A percentile compares a stretch with the other conserved stretches of the same genome.
Conservation (phyloP, 148 eudicot species). For the Rhododendron ovatum region DNA sequence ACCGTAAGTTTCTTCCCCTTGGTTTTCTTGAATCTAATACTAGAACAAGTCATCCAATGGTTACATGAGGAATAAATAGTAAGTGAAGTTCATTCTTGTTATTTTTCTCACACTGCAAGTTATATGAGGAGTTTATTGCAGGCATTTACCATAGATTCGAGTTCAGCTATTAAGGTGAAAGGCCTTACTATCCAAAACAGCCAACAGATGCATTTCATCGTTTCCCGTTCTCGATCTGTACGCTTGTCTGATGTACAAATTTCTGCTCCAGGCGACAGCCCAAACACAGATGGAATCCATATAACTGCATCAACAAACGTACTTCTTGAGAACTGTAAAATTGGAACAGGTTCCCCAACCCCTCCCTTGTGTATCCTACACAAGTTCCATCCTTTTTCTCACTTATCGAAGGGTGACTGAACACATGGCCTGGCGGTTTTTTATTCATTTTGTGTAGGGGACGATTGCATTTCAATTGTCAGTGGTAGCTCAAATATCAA, state of each 20-base stretch:
- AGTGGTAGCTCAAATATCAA: slow-evolving; percentile 81
- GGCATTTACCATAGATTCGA: slow-evolving; percentile 80
- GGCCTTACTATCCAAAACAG: slow-evolving; percentile 82
- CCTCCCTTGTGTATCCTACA: not conserved
- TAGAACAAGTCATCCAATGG: not conserved
- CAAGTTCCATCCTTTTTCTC: not conserved
- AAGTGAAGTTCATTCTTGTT: not conserved
- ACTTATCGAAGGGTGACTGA: not conserved
- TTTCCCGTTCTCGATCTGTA: slow-evolving; percentile 61
- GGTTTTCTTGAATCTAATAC: not conserved
- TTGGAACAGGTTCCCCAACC: slow-evolving; percentile 67
- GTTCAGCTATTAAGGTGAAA: slow-evolving; percentile 66
- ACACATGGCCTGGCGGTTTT: not conserved
- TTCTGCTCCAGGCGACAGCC: slow-evolving; percentile 94
- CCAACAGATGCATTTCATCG: slow-evolving; percentile 91
- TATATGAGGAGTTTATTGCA: slow-evolving; percentile 26
- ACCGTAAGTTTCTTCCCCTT: slow-evolving; percentile 46
- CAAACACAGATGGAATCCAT: slow-evolving; percentile 99
- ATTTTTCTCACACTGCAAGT: not conserved
- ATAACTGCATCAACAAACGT: slow-evolving; percentile 73
- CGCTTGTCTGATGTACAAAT: slow-evolving; percentile 50
- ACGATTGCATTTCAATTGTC: slow-evolving; percentile 91
- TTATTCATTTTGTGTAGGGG: slow-evolving; percentile 49
- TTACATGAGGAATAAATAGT: not conserved
- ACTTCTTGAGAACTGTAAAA: slow-evolving; percentile 66